A percentile compares a stretch with the other conserved stretches of the same genome.
Evolutionary conservation across 805 yeast genomes (phyloP).

Genomic region (Sugiyamaella floridensis): DNA sequence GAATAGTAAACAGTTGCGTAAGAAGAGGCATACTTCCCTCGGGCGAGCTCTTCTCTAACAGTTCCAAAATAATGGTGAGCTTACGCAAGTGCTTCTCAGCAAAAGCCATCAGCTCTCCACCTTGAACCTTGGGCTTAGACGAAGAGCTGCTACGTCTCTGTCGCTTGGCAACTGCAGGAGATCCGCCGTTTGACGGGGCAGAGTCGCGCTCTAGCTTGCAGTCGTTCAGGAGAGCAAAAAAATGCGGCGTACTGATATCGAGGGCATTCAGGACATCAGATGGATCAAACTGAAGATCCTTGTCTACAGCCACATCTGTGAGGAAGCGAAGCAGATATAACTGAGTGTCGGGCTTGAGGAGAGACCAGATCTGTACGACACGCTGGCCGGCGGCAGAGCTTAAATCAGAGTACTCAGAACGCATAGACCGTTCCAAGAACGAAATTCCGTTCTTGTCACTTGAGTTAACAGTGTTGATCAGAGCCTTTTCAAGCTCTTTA

Average conservation of each 20-base stretch:
- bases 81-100: conserved; percentile 76
- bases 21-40: conserved; percentile 25
- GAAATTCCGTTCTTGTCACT: conserved; percentile 59
- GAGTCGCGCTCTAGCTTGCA: conserved; percentile 48
- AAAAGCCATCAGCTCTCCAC: conserved; percentile 59
- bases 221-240: conserved; percentile 51
- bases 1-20: conserved; percentile 30
- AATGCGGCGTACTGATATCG: conserved; percentile 53
- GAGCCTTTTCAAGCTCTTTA: conserved; percentile 46
- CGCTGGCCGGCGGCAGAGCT: conserved; percentile 45
- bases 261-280: conserved; percentile 40
- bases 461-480: conserved; percentile 54
- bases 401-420: conserved; percentile 27
- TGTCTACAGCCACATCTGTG: conserved; percentile 46
- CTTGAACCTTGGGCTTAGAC: conserved; percentile 50
- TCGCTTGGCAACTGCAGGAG: conserved; percentile 49
- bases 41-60: conserved; percentile 48
- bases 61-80: conserved; percentile 71
- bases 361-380: conserved; percentile 47
- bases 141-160: conserved; percentile 68
- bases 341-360: conserved; percentile 51
- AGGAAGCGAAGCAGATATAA: conserved; percentile 51
- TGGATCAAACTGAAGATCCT: conserved; percentile 40
- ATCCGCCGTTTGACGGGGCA: conserved; percentile 21
- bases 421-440: conserved; percentile 52